Conservation (phyloP, 2,329 filamentous ascomycete genomes). For the Didymellaceae sp. region DNA sequence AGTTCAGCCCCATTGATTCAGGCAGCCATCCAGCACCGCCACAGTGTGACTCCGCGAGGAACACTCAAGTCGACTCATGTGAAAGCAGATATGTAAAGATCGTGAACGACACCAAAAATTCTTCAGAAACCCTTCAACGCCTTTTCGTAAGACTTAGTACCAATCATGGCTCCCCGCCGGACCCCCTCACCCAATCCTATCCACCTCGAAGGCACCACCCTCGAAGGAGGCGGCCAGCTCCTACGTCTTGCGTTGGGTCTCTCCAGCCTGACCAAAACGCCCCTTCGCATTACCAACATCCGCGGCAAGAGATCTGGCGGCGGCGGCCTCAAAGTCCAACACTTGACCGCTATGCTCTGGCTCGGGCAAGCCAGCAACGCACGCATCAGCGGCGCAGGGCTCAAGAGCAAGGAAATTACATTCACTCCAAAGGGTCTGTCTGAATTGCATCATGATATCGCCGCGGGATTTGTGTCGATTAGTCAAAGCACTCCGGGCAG, state of each 20-base stretch:
- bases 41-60: slow-evolving; percentile 21
- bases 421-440: slow-evolving; percentile 36
- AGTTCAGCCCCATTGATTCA: no score
- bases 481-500: slow-evolving; percentile 55
- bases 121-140: no score
- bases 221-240: slow-evolving; percentile 69
- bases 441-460: neutral
- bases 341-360: slow-evolving; percentile 62
- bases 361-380: slow-evolving; percentile 59
- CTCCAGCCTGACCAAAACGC: slow-evolving; percentile 58
- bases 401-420: slow-evolving; percentile 52
- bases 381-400: slow-evolving; percentile 47
- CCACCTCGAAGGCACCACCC: slow-evolving; percentile 60
- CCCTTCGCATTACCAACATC: slow-evolving; percentile 60
- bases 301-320: slow-evolving; percentile 60
- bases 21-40: slow-evolving; percentile 20
- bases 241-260: slow-evolving; percentile 63
- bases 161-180: no score
- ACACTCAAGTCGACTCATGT: slow-evolving; percentile 28
- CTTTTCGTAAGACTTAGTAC: slow-evolving; percentile 10
- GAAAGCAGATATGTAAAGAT: neutral
- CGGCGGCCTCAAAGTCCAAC: slow-evolving; percentile 64
- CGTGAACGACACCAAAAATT: neutral
- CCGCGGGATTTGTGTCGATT: slow-evolving; percentile 42
- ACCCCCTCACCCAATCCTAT: no score